A percentile compares a stretch with the other conserved stretches of the same genome.
phyloP scores from a whole-genome alignment of 108 stramenopile species.

The Schizochytrium sp. region DNA sequence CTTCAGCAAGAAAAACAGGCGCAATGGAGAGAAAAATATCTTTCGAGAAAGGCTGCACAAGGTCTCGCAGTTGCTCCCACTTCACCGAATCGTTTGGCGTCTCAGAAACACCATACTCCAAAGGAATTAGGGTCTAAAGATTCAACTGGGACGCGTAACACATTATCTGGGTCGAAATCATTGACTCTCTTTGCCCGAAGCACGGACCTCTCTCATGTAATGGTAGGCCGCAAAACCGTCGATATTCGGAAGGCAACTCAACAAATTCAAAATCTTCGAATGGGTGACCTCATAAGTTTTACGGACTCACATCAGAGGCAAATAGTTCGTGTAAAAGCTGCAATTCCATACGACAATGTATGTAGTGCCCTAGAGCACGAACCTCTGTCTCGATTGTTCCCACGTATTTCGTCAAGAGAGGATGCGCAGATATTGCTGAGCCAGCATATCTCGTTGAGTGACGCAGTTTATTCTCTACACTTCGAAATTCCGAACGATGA shows the following conservation, averaged over 20 bases:
- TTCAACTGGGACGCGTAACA: too few relatives aligned
- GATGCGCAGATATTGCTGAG: background rate
- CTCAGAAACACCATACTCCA: too few relatives aligned
- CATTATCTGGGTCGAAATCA: too few relatives aligned
- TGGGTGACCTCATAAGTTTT: background rate
- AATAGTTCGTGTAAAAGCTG: background rate
- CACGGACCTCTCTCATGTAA: background rate
- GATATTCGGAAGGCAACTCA: constrained; percentile 6
- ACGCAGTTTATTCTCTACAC: constrained; percentile 20
- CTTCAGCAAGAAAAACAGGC: constrained; percentile 35
- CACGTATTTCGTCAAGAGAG: background rate
- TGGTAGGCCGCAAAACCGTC: constrained; percentile 29
- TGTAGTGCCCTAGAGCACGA: constrained; percentile 14
- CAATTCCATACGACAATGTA: background rate
- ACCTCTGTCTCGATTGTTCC: background rate
- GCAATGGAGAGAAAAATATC: background rate
- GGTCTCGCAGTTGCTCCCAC: too few relatives aligned
- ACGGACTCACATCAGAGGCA: background rate
- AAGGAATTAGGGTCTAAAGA: too few relatives aligned
- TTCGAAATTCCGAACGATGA: background rate
- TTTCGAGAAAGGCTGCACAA: background rate
- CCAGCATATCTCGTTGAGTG: background rate
- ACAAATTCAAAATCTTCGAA: background rate
- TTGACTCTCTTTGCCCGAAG: background rate
- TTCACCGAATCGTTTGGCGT: too few relatives aligned